Evolutionary conservation across 164 flowering plant species (phyloP).

Genomic region (Stephania cephalantha): DNA sequence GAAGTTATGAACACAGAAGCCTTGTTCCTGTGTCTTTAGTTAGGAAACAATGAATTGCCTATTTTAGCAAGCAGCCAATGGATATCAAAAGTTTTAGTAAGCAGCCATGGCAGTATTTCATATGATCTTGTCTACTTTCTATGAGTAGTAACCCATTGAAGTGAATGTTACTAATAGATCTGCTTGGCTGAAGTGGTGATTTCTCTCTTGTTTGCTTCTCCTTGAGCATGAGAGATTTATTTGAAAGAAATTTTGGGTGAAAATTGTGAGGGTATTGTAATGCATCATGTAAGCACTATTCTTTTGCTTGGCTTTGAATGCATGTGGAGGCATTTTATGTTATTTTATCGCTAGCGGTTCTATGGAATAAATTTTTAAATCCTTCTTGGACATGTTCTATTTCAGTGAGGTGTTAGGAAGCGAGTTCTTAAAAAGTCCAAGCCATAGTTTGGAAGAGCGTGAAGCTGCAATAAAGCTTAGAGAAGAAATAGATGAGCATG

Average conservation of each 20-base stretch:
- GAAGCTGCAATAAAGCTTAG: slow-evolving; percentile 72
- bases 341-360: not conserved
- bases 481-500: slow-evolving; percentile 80
- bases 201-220: not conserved
- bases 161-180: not conserved
- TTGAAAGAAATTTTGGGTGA: not conserved
- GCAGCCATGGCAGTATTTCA: not conserved
- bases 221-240: not conserved
- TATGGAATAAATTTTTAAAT: not conserved
- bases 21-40: no score
- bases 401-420: slow-evolving; percentile 78
- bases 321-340: not conserved
- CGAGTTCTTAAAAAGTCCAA: slow-evolving; percentile 78
- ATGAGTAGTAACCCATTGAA: not conserved
- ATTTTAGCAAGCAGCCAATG: no score
- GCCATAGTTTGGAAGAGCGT: slow-evolving; percentile 60
- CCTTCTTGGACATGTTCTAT: slow-evolving; percentile 15
- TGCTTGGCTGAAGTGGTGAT: not conserved
- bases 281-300: not conserved
- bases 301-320: not conserved
- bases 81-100: no score
- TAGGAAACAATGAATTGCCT: no score
- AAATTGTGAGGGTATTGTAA: not conserved
- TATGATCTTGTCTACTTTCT: no score
- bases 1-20: no score